Base-by-base conservation (phyloP, 1,139 yeast species). In the Geotrichum europaeum region DNA sequence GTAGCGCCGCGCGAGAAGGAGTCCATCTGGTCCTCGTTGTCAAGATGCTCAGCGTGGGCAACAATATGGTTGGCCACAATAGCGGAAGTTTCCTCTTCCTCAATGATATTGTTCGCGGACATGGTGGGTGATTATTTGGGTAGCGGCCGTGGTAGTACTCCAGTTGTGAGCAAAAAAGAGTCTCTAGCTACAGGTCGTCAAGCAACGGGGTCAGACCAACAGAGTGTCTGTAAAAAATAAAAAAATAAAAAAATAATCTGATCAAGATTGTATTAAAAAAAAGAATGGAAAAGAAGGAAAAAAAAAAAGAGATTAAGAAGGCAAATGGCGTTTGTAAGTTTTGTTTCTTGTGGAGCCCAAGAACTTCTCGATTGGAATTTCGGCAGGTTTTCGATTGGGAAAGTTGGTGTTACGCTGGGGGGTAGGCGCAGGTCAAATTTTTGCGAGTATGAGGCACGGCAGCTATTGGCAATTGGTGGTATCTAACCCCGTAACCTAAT, bases 21-120 rank as follows among this genome's bases (percentile, higher is more conserved):
- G 18, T 6, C 3, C 18, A n/a, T 15, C 53, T 10, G 43, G 45
- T 4, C 55, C 3, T 43, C 51, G 13, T 53, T 24, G 22, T 53
- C 59, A 13, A 32, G 18, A 15, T 34, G 20, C 15, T 34, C 50
- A 15, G 51, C 36, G 47, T 56, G 40, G 9, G 34, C n/a, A 12
- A 49, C 53, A 22, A 59, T 10, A 18, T 59, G 53, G 40, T 59
- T 25, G 28, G 53, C 36, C 5, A 51, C 49, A n/a, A 55, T 24
- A 15, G 49, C 45, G 12, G 49, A 13, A 32, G 45, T 55, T 24
- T 59, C 61, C 34, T 59, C 61, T 59, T 59, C 61, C 7, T 50
- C 60, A 24, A 54, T 54, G 20, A 55, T 25, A 36, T 36, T 13
- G 22, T 52, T 34, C 9, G 58, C 53, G 9, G 53, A 49, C 58